Evolutionary conservation across 2,329 filamentous ascomycete species (phyloP), one percentile per base, ranked within the genome.

Genomic region (Beauveria caledonica): DNA sequence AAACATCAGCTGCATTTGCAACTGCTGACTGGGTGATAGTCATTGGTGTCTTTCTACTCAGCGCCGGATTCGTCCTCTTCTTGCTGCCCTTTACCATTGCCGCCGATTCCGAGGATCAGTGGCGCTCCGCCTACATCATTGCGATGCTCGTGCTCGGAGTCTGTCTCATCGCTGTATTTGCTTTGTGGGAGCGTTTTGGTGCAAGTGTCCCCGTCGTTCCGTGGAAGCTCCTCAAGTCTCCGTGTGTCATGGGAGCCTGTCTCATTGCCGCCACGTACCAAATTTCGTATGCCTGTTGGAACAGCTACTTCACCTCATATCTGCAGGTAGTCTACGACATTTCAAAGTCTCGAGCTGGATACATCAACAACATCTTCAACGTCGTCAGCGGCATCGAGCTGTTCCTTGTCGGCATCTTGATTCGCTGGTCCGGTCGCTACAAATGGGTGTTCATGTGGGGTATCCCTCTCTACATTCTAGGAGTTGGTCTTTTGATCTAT

Each of bases 1-100:
- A 29, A 36, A 1, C 10, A 8, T 29, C 7, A 39, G 1, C 13
- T 1, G 2, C 8, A 7, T 13, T 8, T 10, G 2, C 8, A 27
- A 9, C 19, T 9, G 10, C 46, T 58, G 8, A 58, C 17, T 46
- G 27, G 11, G 7, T 46, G 25, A 7, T 45, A 59, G 64, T 77
- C 15, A 59, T 79, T 33, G 81, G 82, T 5, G 74, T 83, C 25
- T 58, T 83, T 19, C 70, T 85, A 5, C 56, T 83, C 65, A 73
- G 77, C 33, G 71, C 69, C 8, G 80, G 78, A 8, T 75, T 83
- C 48, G 72, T 75, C 8, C 68, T 84, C 27, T 79, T 86, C 64
- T 70, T 86, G 33, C 74, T 86, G 2, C 83, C 84, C 1, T 79
- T 87, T 66, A 84, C 76, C 19, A 71, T 86, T 21, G 76, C 75